A percentile compares a stretch with the other conserved stretches of the same genome.
Conservation (phyloP, 768 basidiomycete species). For the Rhizopogon vinicolor region DNA sequence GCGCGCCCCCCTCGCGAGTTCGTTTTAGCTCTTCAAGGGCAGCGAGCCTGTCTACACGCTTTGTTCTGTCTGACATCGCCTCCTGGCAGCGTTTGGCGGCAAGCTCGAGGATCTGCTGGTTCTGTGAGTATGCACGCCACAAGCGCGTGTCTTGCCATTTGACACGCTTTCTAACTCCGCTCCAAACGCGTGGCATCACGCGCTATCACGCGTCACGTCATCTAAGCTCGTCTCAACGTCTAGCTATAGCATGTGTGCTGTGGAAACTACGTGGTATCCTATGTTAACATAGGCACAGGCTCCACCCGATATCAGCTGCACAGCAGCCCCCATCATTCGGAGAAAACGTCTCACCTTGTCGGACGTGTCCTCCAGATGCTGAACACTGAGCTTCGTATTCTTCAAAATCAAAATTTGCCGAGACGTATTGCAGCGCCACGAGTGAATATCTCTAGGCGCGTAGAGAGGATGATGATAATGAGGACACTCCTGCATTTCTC, state of each 20-base stretch:
- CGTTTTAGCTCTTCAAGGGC: conserved; percentile 49
- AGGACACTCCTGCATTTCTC: conserved; percentile 20
- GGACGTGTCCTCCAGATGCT: conserved; percentile 66
- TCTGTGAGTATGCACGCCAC: conserved; percentile 14
- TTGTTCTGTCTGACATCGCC: conserved; percentile 24
- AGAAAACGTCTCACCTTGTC: conserved; percentile 46
- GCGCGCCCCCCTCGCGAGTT: conserved; percentile 52
- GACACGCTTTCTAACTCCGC: conserved; percentile 18
- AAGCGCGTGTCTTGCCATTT: conserved; percentile 16
- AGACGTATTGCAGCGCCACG: conserved; percentile 40
- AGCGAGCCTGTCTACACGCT: conserved; percentile 35
- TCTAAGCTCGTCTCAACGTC: no score
- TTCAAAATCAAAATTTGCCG: background rate
- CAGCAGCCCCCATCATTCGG: no score
- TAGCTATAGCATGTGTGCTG: no score
- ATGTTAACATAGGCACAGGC: no score
- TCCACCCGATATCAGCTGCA: no score
- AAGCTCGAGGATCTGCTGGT: background rate
- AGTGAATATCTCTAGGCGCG: conserved; percentile 71
- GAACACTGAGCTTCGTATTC: conserved; percentile 6
- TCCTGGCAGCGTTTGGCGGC: background rate
- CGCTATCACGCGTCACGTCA: background rate
- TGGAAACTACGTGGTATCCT: no score
- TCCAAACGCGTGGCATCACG: background rate
- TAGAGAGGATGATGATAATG: conserved; percentile 59